Conservation (phyloP, 2,329 filamentous ascomycete genomes). For the Diaporthe sp. region DNA sequence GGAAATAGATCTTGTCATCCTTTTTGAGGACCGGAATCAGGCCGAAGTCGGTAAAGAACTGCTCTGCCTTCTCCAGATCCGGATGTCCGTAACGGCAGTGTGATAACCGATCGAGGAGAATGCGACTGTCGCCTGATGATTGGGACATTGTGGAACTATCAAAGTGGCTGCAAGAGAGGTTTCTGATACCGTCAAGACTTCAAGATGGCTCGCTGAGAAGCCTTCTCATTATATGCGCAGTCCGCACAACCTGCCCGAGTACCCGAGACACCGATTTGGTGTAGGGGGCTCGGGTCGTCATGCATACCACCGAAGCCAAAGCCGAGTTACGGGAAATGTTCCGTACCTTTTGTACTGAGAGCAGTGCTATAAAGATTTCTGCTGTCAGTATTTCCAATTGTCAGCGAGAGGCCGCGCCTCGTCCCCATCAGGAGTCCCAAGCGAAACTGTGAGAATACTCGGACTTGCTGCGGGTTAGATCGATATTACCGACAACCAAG, state of each 20-base stretch:
- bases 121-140: not conserved
- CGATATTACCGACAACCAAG: not conserved
- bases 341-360: too few species aligned
- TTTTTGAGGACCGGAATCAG: not conserved
- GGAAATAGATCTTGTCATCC: conserved; percentile 18
- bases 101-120: conserved; percentile 3
- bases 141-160: not conserved
- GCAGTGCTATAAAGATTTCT: too few species aligned
- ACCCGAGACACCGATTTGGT: not conserved
- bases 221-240: not conserved
- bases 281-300: not conserved
- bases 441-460: too few species aligned
- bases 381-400: too few species aligned
- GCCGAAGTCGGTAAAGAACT: conserved; percentile 19
- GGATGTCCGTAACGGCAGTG: conserved; percentile 15
- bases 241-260: not conserved
- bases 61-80: not conserved
- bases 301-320: not conserved
- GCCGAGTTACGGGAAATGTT: not conserved
- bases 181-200: not conserved
- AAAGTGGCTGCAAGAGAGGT: fast-evolving
- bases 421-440: too few species aligned
- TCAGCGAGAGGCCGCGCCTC: too few species aligned
- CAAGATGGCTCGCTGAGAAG: not conserved
- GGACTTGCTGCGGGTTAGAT: too few species aligned